phyloP scores from a whole-genome alignment of 148 eudicot genomes.

The Euryodendron excelsum region DNA sequence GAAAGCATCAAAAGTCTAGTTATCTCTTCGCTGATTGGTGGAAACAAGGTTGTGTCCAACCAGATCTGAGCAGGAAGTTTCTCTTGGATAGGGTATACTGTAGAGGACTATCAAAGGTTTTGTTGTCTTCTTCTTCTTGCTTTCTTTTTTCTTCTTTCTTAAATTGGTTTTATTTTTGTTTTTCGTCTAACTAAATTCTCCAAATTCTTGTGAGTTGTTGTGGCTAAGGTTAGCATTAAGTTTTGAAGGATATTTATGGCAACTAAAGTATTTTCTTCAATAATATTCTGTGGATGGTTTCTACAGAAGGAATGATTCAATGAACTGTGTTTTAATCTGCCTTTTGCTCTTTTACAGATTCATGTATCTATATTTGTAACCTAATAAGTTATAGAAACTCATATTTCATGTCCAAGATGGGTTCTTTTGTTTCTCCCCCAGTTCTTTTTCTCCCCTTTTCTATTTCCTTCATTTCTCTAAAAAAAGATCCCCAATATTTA shows the following conservation, averaged over 20 bases:
- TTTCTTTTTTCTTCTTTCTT: conserved; percentile 9
- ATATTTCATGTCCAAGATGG: neutral
- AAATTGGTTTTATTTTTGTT: neutral
- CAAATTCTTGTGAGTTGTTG: neutral
- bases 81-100: conserved; percentile 4
- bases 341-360: neutral
- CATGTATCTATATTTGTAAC: neutral
- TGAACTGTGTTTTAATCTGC: neutral
- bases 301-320: neutral
- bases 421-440: neutral
- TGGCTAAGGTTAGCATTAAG: neutral
- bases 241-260: neutral
- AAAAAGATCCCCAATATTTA: neutral
- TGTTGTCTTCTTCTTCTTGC: conserved; percentile 3
- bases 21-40: conserved; percentile 3
- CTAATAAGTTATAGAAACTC: neutral
- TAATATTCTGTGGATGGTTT: neutral
- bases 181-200: neutral
- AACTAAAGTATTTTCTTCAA: neutral
- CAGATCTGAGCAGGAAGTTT: conserved; percentile 17
- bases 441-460: no score
- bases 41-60: neutral
- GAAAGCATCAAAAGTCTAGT: conserved; percentile 3
- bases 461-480: neutral
- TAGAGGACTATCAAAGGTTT: conserved; percentile 8